Base-by-base conservation (phyloP, 2,329 filamentous ascomycete species). In the Nakataea oryzae region DNA sequence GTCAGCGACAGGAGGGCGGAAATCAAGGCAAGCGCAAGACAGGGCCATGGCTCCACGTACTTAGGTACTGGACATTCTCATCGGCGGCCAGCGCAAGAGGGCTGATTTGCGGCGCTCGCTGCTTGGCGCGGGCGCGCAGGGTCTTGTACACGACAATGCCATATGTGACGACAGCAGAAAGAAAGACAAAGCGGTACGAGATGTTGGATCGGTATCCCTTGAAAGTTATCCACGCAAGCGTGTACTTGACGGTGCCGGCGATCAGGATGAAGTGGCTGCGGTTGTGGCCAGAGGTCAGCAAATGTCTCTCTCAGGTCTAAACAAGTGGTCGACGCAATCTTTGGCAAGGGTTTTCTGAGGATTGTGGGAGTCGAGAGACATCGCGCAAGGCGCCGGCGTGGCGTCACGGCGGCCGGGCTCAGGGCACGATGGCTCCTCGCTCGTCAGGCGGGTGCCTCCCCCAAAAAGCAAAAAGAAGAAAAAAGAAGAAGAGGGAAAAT, bases 101-200 rank as follows among this genome's bases (percentile, higher is more conserved):
- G 63, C 89, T 85, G 60, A 74, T 73, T 54, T 76, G 63, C 1
- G 63, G 61, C 26, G 78, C 73, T 72, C 59, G 85, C 69, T 86
- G 75, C 73, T 79, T 86, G 69, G 89, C 83, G 68, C 91, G 89
- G 69, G 93, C 91, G 67, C 93, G 87, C 80, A 93, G 91, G 63
- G 91, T 93, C 85, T 99, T 99, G 83, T 96, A 97, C 65, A 99
- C 93, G 59, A 99, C 95, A 68, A 99, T 97, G 67, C 95, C 93
- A 76, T 99, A 99, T 13, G 95, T 97, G 59, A 86, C 85, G 58
- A 92, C 91, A 7, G 95, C 95, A 3, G 93, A 88, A 69, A 97
- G 68, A 74, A 99, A 99, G 63, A 93, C 90, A 62, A 88, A 85
- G 70, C 95, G 93, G 80, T 99, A 99, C 63, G 89, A 89, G 75